Conservation (phyloP, 1,284 basidiomycete species). For the Moniliophthora roreri region DNA sequence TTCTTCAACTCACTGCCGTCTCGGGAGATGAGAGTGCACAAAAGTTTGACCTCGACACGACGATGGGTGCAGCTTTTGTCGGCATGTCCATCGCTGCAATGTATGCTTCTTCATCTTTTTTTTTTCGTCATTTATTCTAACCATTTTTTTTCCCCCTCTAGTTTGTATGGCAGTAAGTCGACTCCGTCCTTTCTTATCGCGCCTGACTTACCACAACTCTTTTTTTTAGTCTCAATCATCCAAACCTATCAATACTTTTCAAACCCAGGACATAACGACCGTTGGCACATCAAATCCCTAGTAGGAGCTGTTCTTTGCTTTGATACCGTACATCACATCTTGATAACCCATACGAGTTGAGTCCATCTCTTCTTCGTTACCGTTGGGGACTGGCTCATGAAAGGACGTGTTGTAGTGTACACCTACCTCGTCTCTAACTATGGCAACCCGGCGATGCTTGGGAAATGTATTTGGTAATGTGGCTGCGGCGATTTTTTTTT, state of each 20-base stretch:
- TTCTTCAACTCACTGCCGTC: too few relatives aligned
- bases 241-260: not conserved
- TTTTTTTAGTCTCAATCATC: not conserved
- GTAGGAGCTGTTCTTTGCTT: not conserved
- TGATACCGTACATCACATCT: constrained; percentile 4
- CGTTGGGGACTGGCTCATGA: too few relatives aligned
- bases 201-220: too few relatives aligned
- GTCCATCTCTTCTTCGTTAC: not conserved
- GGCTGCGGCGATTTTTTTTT: too few relatives aligned
- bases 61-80: too few relatives aligned
- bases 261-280: not conserved
- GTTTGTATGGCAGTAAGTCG: not conserved
- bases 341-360: constrained; percentile 4
- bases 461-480: not conserved
- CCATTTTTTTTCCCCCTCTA: not conserved
- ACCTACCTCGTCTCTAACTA: constrained; percentile 1
- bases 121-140: too few relatives aligned
- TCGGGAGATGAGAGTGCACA: too few relatives aligned
- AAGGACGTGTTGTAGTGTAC: not conserved
- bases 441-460: not conserved
- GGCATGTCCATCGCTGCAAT: too few relatives aligned
- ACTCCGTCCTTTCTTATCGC: not conserved
- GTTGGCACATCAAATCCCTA: not conserved
- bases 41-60: too few relatives aligned
- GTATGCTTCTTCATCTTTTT: too few relatives aligned